These are phyloP conservation scores for Pneumocystis wakefieldiae DNA, from an alignment of 1,139 yeast genomes.

Conservation along the genomic window DNA sequence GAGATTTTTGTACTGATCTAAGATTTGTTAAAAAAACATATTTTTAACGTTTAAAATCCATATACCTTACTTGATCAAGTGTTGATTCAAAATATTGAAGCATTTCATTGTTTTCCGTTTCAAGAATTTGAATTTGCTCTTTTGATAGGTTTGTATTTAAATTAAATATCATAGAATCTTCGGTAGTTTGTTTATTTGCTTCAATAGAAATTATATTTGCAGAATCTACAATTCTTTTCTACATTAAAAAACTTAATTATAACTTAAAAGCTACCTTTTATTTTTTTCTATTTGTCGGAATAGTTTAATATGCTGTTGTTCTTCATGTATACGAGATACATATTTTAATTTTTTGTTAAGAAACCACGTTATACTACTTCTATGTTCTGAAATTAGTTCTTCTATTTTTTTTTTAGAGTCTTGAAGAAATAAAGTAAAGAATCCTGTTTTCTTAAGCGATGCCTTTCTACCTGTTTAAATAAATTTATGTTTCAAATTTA, in stretches of 20 bases:
- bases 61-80: constrained; percentile 26
- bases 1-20: constrained; percentile 56
- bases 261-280: constrained; percentile 18
- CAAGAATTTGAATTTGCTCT: constrained; percentile 53
- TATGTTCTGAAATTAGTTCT: constrained; percentile 19
- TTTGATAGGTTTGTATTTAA: constrained; percentile 21
- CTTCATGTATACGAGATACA: constrained; percentile 24
- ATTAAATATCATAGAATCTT: constrained; percentile 4
- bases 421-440: constrained; percentile 17
- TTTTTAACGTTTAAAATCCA: not conserved
- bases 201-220: constrained; percentile 3
- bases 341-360: constrained; percentile 18
- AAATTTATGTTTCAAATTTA: constrained; percentile 6
- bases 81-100: constrained; percentile 46
- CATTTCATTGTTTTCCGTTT: constrained; percentile 57
- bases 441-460: constrained; percentile 6
- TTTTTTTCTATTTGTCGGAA: constrained; percentile 24
- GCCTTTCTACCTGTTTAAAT: constrained; percentile 1
- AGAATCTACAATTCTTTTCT: not conserved
- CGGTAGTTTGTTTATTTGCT: constrained; percentile 1
- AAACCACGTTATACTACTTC: constrained; percentile 16
- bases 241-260: constrained; percentile 13
- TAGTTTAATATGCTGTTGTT: constrained; percentile 26
- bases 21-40: constrained; percentile 16
- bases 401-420: constrained; percentile 18